These are phyloP conservation scores for Plasmodium knowlesi DNA, from an alignment of 169 alveolate genomes.

Conservation along the genomic window DNA sequence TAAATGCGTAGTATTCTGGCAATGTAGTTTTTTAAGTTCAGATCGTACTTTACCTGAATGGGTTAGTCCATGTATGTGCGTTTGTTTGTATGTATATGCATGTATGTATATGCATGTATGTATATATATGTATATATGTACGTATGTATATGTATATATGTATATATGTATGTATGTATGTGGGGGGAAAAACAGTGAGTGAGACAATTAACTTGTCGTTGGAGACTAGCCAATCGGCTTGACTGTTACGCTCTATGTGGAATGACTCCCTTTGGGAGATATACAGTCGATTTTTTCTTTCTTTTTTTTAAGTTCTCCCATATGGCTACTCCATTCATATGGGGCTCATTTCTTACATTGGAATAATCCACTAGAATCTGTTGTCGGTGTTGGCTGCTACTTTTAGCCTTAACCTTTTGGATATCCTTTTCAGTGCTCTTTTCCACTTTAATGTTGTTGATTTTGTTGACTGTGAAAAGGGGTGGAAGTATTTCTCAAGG, in stretches of 20 bases:
- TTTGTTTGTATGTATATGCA: too few species aligned
- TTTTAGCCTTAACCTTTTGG: constrained; percentile 25
- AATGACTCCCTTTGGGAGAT: background rate
- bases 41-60: constrained; percentile 60
- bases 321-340: background rate
- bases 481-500: background rate
- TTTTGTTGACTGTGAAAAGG: constrained; percentile 35
- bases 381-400: background rate
- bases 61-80: background rate
- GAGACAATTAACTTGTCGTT: background rate
- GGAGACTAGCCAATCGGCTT: background rate
- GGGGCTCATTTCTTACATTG: constrained; percentile 23
- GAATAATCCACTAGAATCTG: constrained; percentile 66
- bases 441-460: constrained; percentile 65
- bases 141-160: too few species aligned
- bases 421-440: constrained; percentile 47
- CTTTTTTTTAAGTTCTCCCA: background rate
- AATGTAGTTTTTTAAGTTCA: constrained; percentile 67
- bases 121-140: too few species aligned
- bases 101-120: too few species aligned
- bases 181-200: constrained; percentile 2
- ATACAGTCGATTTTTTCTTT: too few species aligned
- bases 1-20: constrained; percentile 65
- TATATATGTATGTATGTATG: background rate
- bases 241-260: background rate